Evolutionary conservation across 2,329 filamentous ascomycete species (phyloP), one percentile per base, ranked within the genome.

Genomic region (Paecilomyces variotii): DNA sequence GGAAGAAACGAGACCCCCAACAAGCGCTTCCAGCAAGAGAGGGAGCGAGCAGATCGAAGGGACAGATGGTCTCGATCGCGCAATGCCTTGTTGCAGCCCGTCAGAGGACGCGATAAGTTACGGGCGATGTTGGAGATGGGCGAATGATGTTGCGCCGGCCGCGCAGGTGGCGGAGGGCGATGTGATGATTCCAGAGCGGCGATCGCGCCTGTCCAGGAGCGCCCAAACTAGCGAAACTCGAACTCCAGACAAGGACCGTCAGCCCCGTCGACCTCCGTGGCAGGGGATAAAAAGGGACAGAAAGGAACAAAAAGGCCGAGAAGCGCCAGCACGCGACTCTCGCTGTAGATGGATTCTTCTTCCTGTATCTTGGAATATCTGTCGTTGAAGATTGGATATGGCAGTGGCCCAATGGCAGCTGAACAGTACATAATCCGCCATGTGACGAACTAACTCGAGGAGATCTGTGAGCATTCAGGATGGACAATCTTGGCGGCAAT

Each of bases 11-110:
- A 45, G 19, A 24, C 14, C 14, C 6, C 14, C 19, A 24, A 32
- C 30, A 32, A 32, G 30, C 2, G 1, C 4, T 19, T 2, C 30
- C 30, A 32, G 30, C 53, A 24, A 25, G 57, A 50, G 39, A 59
- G 34, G 45, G 26, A 56, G 59, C 61, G 35, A 61, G 57, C 53
- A 60, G 55, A 54, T 55, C 57, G 32, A 54, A 57, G 52, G 57
- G 54, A 57, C 56, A 51, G 39, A 19, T 45, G 35, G 35, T 45
- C 35, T 45, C 35, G 14, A 45, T 45, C 35, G 35, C 35, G 35
- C 35, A 45, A 45, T 45, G 35, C 35, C 12, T 6, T 32, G 30
- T 10, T 32, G 30, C 30, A 32, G 14, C 35, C 35, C 19, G 50
- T 52, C 27, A 10, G 7, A 52, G 7, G 25, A 28, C 50, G 50